A percentile compares a stretch with the other conserved stretches of the same genome.
Evolutionary conservation across 352 stramenopile species (phyloP).

Genomic region (Globisporangium spiculum): DNA sequence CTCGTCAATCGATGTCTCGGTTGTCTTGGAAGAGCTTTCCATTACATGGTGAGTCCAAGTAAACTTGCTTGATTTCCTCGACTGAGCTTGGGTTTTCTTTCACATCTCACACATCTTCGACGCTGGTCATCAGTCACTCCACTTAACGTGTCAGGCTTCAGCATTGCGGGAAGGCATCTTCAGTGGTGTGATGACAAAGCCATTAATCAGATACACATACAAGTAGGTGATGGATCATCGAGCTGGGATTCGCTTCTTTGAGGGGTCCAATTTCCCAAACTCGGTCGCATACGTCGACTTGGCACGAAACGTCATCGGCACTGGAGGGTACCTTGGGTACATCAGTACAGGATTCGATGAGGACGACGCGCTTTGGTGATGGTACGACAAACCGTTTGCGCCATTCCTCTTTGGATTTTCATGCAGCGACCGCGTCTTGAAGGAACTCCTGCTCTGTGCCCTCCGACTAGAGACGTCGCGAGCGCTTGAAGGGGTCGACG

Average conservation of each 20-base stretch:
- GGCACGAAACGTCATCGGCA: slow-evolving; percentile 34
- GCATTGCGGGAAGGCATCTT: background rate
- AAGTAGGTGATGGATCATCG: background rate
- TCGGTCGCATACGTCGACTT: slow-evolving; percentile 40
- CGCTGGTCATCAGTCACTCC: background rate
- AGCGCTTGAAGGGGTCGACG: background rate
- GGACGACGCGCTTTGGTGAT: slow-evolving; percentile 4
- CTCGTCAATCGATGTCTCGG: background rate
- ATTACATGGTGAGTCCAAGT: background rate
- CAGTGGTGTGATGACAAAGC: background rate
- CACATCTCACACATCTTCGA: background rate
- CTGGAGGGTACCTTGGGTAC: slow-evolving; percentile 45
- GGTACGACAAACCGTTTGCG: slow-evolving; percentile 12
- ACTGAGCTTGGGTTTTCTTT: background rate
- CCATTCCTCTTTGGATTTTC: background rate
- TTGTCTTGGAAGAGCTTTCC: background rate
- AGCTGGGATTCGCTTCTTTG: slow-evolving; percentile 1
- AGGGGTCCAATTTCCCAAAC: slow-evolving; percentile 17
- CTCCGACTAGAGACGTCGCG: background rate
- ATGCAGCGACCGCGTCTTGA: slow-evolving; percentile 1
- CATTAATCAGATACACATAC: background rate
- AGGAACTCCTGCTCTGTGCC: background rate
- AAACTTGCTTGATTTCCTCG: background rate
- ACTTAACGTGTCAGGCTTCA: background rate
- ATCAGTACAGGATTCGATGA: slow-evolving; percentile 43